phyloP scores from a whole-genome alignment of 2,329 filamentous ascomycete genomes.

The Monilinia fructicola region DNA sequence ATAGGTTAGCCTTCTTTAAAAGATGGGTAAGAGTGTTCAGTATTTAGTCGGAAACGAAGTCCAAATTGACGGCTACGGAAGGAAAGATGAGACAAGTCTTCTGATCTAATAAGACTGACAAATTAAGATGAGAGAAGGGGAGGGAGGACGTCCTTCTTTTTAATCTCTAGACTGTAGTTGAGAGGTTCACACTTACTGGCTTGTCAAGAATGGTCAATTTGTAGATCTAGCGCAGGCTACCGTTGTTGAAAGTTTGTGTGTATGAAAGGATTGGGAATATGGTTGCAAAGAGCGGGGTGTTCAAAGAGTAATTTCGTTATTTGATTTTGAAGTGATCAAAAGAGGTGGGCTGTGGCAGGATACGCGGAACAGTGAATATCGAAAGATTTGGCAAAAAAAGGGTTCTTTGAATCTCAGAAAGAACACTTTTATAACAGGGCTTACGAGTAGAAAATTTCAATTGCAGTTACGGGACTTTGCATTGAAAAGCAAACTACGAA shows the following conservation, averaged over 20 bases:
- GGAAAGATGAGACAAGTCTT: conserved; percentile 14
- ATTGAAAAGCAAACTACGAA: conserved; percentile 7
- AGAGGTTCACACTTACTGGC: conserved; percentile 19
- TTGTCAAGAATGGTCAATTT: conserved; percentile 33
- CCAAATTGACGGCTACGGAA: neutral
- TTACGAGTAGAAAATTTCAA: neutral
- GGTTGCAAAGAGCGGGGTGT: neutral
- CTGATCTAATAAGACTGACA: conserved; percentile 24
- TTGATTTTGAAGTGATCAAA: neutral
- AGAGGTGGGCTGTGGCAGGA: neutral
- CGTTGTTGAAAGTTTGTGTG: neutral
- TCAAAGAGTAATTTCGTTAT: neutral
- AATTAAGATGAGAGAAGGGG: conserved; percentile 22
- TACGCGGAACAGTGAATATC: neutral
- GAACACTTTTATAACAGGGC: neutral
- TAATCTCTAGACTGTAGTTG: conserved; percentile 26
- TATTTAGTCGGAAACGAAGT: neutral
- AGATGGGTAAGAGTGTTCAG: neutral
- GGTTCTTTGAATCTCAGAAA: neutral
- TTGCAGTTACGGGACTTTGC: neutral
- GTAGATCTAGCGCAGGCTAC: conserved; percentile 27
- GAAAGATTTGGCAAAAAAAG: neutral
- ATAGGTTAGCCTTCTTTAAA: neutral
- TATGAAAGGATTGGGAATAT: neutral
- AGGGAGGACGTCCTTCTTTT: conserved; percentile 29